Evolutionary conservation across 495 filamentous ascomycete species (phyloP), one percentile per base, ranked within the genome.

Genomic region (Saxophila tyrrhenica): DNA sequence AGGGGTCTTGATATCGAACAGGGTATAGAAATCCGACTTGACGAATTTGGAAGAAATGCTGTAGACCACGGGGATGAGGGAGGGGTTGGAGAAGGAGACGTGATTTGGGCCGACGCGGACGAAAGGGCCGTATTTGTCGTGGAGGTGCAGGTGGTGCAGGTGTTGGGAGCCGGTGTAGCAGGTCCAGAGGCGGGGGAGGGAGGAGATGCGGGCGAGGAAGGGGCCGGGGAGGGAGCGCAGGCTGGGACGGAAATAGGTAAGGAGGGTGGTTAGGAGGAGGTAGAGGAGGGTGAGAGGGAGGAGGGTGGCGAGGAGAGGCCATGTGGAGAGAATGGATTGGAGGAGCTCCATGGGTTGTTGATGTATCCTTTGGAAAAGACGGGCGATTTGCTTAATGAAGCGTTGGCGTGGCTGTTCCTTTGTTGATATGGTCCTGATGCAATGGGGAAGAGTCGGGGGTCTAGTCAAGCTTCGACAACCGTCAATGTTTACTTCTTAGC

Each of bases 71-170:
- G 51, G 41, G 7, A 60, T 56, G 8, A 51, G 29, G 7, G 9
- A 25, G 3, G 57, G 11, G 35, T 55, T 46, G 32, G 72, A 63
- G 9, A 82, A 70, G 48, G 74, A 80, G 10, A 83, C 64, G 25
- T 70, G 69, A 32, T 76, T 72, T 0, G 80, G 79, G 0, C 79
- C 80, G 11, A 82, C 64, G 1, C 79, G 73, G 23, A 85, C 80
- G 1, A 75, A 62, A 1, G 68, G 65, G 0, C 80, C 81, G 61
- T 81, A 78, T 21, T 63, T 63, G 17, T 61, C 23, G 52, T 83
- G 80, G 8, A 82, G 62, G 5, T 51, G 56, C 2, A 64, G 49
- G 20, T 73, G 70, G 13, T 67, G 63, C 39, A 65, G 50, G 35
- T 46, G 44, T 24, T 50, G 46, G 9, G 20, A 19, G 22, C 57